Evolutionary conservation across 306 rosid species (phyloP).

Genomic region (Aeschynomene evenia): DNA sequence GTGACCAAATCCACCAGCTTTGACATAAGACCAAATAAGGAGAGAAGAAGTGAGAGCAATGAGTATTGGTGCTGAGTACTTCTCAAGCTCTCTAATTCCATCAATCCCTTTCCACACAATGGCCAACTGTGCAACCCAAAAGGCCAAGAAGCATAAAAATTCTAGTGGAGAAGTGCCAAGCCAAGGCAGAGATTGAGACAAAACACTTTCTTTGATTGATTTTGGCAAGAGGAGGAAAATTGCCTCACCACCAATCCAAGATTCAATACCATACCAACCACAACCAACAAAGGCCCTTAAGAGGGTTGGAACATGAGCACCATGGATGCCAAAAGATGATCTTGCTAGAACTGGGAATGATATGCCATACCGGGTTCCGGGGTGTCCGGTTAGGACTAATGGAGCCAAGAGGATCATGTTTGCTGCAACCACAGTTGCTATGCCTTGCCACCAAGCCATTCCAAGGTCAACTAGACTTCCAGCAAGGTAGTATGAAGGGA

Average conservation of each 20-base stretch:
- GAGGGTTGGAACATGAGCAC: constrained; percentile 84
- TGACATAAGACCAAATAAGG: constrained; percentile 62
- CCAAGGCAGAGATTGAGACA: constrained; percentile 52
- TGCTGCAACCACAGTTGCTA: constrained; percentile 72
- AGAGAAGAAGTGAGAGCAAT: constrained; percentile 56
- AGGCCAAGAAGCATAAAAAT: constrained; percentile 61
- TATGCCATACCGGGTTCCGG: constrained; percentile 83
- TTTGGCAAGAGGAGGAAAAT: constrained; percentile 73
- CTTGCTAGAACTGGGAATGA: constrained; percentile 83
- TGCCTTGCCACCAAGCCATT: constrained; percentile 98
- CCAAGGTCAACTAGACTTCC: constrained; percentile 92
- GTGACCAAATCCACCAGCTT: constrained; percentile 71
- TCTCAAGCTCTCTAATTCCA: constrained; percentile 77
- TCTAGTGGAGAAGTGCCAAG: constrained; percentile 85
- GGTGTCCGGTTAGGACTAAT: constrained; percentile 68
- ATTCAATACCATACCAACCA: constrained; percentile 97
- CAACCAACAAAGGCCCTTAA: constrained; percentile 81
- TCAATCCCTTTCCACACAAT: constrained; percentile 79
- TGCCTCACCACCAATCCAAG: constrained; percentile 94
- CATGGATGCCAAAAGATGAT: constrained; percentile 79
- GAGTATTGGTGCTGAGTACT: constrained; percentile 81
- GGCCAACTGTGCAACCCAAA: constrained; percentile 69
- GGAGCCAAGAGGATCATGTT: constrained; percentile 59
- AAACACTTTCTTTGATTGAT: constrained; percentile 37
- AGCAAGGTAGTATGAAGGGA: constrained; percentile 85